Percentiles rank a stretch among this genome's conserved stretches.
phyloP scores from a whole-genome alignment of 306 rosid genomes.

The Cicer chorassanicum region DNA sequence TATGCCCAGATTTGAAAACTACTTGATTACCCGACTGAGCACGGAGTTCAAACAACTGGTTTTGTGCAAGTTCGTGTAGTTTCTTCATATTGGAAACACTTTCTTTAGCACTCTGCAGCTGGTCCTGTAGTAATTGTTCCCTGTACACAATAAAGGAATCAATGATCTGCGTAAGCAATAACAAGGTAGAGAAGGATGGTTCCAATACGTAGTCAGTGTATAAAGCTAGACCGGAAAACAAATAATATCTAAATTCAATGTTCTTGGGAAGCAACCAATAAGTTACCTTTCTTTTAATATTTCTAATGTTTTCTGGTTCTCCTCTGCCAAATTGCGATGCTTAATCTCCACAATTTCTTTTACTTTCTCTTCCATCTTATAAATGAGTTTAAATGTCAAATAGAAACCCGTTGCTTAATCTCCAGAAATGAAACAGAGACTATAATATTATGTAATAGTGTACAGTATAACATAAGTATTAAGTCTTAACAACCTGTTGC shows the following conservation, averaged over 20 bases:
- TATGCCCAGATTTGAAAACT: slow-evolving; percentile 36
- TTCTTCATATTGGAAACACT: slow-evolving; percentile 96
- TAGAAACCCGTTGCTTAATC: slow-evolving; percentile 31
- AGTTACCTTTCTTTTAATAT: slow-evolving; percentile 85
- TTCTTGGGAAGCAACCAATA: not conserved
- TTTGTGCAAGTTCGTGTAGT: slow-evolving; percentile 93
- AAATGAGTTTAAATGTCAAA: slow-evolving; percentile 42
- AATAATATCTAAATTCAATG: slow-evolving; percentile 1
- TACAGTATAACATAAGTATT: slow-evolving; percentile 42
- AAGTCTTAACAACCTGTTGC: slow-evolving; percentile 72
- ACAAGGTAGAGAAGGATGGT: slow-evolving; percentile 33
- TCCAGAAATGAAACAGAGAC: slow-evolving; percentile 26
- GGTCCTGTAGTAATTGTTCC: slow-evolving; percentile 91
- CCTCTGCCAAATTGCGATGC: slow-evolving; percentile 97
- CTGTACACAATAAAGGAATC: slow-evolving; percentile 54
- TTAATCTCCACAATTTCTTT: slow-evolving; percentile 96
- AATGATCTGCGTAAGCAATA: slow-evolving; percentile 30
- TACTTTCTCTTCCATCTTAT: slow-evolving; percentile 95
- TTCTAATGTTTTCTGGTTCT: slow-evolving; percentile 91
- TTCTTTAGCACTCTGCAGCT: slow-evolving; percentile 87
- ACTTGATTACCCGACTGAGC: slow-evolving; percentile 84
- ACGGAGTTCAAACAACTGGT: slow-evolving; percentile 90
- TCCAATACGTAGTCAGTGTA: slow-evolving; percentile 13
- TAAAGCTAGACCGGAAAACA: slow-evolving; percentile 36
- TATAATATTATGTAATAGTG: slow-evolving; percentile 19